These are phyloP conservation scores for Tetrahymena thermophila DNA, from an alignment of 73 alveolate species.

Conservation along the genomic window DNA sequence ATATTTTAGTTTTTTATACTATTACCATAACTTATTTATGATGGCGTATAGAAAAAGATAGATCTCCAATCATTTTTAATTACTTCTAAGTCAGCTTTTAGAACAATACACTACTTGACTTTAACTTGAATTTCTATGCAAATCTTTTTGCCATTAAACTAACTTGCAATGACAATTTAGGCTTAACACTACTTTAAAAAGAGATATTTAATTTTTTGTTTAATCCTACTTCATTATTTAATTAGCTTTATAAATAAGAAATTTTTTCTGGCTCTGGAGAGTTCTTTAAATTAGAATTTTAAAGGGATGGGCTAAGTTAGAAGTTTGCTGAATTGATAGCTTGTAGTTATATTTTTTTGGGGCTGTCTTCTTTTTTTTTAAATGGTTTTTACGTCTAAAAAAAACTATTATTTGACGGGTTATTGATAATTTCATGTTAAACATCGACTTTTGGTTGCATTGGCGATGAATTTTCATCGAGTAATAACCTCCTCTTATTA, in stretches of 20 bases:
- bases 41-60: neutral
- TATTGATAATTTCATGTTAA: neutral
- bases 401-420: neutral
- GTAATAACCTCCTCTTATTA: neutral
- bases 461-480: neutral
- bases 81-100: neutral
- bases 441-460: neutral
- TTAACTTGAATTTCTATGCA: neutral
- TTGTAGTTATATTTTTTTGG: neutral
- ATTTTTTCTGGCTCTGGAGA: neutral
- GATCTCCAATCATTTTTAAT: neutral
- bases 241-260: neutral
- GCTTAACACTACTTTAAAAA: neutral
- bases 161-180: neutral
- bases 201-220: neutral
- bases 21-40: neutral
- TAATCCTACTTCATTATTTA: neutral
- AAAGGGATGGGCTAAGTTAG: neutral
- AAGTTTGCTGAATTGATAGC: neutral
- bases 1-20: too few species aligned
- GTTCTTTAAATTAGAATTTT: neutral
- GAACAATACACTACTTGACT: neutral
- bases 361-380: neutral
- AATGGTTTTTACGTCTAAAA: neutral
- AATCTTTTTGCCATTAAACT: neutral